Base-by-base conservation (phyloP, 1,284 basidiomycete genomes). In the Nidula niveotomentosa region DNA sequence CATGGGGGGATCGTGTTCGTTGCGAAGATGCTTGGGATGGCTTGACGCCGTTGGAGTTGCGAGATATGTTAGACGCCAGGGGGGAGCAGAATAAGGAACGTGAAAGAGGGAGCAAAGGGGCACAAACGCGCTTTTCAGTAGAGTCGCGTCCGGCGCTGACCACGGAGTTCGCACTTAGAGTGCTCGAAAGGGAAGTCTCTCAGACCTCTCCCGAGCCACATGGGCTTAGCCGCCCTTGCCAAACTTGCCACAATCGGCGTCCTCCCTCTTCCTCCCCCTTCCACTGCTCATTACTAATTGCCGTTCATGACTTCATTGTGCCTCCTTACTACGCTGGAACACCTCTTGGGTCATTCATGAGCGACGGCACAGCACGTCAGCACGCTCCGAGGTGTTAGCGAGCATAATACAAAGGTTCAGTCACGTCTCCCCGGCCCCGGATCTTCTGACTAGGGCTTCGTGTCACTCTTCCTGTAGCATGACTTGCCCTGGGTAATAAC, bases 141-240 rank as follows among this genome's bases (percentile, higher is more conserved):
- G 61, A 70, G 74, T 75, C 74, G 75, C 74, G 74, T 76, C 74
- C 74, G 61, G 74, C 73, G 73, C 73, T 66, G 73, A 70, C 69
- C 59, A 61, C 54, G 59, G 55, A 55, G 50, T 56, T 58, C 58
- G 58, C 54, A 61, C 64, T 62, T 64, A 62, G 59, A 61, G 58
- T 55, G 54, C 60, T 57, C 54, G 53, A 60, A 60, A 56, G 35
- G 36, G 52, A 36, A 39, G 51, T 48, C 35, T 49, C 53, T 46
- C 35, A 34, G 36, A 49, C 13, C 35, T 23, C 50, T 55, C 52
- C 36, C 43, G 33, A 35, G 45, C 37, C 12, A 48, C 54, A 41
- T 49, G 47, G 34, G 53, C 36, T 34, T 30, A 12, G 30, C 10
- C n/a, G 18, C 13, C 23, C 46, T 15, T 23, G 46, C 46, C 46